Evolutionary conservation across 805 yeast species (phyloP), one percentile per base, ranked within the genome.

Genomic region (Cyberlindnera amylophila): DNA sequence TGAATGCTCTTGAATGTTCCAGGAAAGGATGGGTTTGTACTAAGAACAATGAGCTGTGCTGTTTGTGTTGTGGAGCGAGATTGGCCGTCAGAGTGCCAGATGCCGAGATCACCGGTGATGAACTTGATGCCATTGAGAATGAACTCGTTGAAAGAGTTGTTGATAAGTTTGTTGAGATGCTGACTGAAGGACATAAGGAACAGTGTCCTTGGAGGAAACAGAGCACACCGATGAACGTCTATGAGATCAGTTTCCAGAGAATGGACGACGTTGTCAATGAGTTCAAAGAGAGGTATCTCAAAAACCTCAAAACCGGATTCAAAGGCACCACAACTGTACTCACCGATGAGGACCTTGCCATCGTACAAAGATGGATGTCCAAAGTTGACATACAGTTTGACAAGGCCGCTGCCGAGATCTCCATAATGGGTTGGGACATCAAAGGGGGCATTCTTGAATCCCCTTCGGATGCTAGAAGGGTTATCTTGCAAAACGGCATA

Each of bases 21-120:
- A 51, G 71, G 17, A 64, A 70, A 40, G 84, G 84, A 2, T 79
- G 83, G 83, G 59, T 54, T 38, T 69, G 67, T 13, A 51, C 58
- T 23, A 62, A 54, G 34, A 26, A 19, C 13, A 66, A 69, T 41
- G 63, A 58, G 36, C 41, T 69, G 3, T 51, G 49, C 32, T 69
- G 73, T 45, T 46, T 48, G 2, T 56, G 57, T 8, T 67, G 73
- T 44, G 57, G 58, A 35, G 58, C 65, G 2, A 39, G 53, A 9
- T 44, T 69, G 11, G 30, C 58, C 9, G 52, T 66, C 6, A 52
- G 53, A 24, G 41, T 65, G n/a, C 54, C 61, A 26, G 51, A 48
- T 8, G 29, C 43, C 9, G 44, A 43, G 4, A 42, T 38, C 8
- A 42, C 44, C 29, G 41, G 38, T 6, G 49, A 42, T n/a, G 45